These are phyloP conservation scores for Ascodesmis nigricans DNA, from an alignment of 495 filamentous ascomycete genomes.

Conservation along the genomic window DNA sequence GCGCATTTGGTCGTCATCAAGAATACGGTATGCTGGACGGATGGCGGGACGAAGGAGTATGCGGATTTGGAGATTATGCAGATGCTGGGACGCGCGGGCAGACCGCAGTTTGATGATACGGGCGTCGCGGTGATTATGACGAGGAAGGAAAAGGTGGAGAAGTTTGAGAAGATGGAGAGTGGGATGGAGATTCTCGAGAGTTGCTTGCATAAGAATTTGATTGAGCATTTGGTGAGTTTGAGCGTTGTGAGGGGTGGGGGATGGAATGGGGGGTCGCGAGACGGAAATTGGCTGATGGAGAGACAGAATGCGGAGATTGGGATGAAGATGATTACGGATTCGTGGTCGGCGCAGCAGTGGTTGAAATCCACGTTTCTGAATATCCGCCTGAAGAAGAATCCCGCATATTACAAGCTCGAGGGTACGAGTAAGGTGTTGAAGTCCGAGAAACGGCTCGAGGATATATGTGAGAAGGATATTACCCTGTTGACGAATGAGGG, in stretches of 20 bases:
- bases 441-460: constrained; percentile 46
- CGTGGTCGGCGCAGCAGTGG: constrained; percentile 59
- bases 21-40: constrained; percentile 54
- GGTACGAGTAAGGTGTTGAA: constrained; percentile 24
- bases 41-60: constrained; percentile 48
- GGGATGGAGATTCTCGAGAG: constrained; percentile 75
- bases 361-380: constrained; percentile 70
- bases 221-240: constrained; percentile 13
- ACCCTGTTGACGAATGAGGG: constrained; percentile 38
- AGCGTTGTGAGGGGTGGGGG: neutral
- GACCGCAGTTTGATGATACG: constrained; percentile 77
- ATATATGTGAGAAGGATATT: constrained; percentile 65
- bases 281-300: constrained; percentile 1
- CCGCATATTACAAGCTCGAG: constrained; percentile 52
- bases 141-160: constrained; percentile 36
- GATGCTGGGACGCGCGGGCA: constrained; percentile 84
- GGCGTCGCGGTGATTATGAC: constrained; percentile 81
- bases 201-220: constrained; percentile 3
- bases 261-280: too few relatives aligned
- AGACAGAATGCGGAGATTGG: constrained; percentile 66
- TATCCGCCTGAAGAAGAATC: constrained; percentile 61
- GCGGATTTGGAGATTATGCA: constrained; percentile 92
- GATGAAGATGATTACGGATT: constrained; percentile 51
- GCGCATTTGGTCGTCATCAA: constrained; percentile 88
- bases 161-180: constrained; percentile 66